These are phyloP conservation scores for Dioscorea cayenensis DNA, from an alignment of 116 monocot species.

Conservation along the genomic window DNA sequence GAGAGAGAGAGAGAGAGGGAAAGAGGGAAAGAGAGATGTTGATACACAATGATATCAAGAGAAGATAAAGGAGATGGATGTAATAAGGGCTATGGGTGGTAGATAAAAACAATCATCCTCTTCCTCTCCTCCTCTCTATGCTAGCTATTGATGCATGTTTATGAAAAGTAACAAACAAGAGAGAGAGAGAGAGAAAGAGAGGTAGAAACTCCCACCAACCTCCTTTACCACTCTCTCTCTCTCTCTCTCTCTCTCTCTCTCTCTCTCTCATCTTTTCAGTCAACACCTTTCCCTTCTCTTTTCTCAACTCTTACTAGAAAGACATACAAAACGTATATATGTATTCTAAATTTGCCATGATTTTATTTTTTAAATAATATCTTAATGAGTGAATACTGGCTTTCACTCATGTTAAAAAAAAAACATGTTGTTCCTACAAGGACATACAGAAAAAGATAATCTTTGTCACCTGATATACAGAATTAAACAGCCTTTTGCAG, in stretches of 20 bases:
- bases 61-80: too few species aligned
- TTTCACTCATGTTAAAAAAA: too few species aligned
- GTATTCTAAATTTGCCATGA: too few species aligned
- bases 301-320: neutral
- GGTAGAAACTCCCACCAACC: neutral
- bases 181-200: neutral
- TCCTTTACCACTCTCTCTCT: neutral
- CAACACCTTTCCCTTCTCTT: neutral
- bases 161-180: neutral
- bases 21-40: neutral
- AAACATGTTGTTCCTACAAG: too few species aligned
- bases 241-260: slow-evolving; percentile 3
- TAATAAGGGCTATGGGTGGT: too few species aligned
- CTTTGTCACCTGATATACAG: too few species aligned
- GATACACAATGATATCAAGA: too few species aligned
- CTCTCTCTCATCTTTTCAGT: slow-evolving; percentile 6
- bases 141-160: neutral
- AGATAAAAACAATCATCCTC: neutral
- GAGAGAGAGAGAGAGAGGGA: too few species aligned
- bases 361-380: too few species aligned
- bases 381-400: too few species aligned
- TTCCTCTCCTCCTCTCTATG: neutral
- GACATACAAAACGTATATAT: neutral
- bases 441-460: too few species aligned
- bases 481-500: too few species aligned